These are phyloP conservation scores for Flagelloscypha sp. DNA, from an alignment of 768 basidiomycete genomes.

Conservation along the genomic window DNA sequence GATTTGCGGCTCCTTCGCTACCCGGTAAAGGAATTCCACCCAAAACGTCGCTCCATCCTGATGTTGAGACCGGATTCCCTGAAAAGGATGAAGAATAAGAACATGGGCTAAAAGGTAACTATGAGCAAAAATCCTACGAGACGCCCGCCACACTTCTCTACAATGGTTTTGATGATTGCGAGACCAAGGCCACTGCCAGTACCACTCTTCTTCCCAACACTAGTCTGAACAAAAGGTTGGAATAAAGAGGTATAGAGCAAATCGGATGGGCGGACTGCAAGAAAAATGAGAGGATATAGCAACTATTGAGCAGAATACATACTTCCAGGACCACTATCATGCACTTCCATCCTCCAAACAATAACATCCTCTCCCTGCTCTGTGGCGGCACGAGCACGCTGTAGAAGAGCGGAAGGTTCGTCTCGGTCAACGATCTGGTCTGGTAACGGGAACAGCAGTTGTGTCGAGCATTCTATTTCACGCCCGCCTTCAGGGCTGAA, in stretches of 20 bases:
- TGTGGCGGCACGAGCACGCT: no score
- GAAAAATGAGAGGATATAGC: background rate
- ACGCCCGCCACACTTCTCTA: constrained; percentile 31
- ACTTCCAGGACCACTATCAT: constrained; percentile 9
- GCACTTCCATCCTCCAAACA: constrained; percentile 5
- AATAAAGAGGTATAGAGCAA: constrained; percentile 17
- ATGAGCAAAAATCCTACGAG: constrained; percentile 14
- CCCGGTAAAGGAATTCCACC: constrained; percentile 20
- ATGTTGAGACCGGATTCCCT: constrained; percentile 20
- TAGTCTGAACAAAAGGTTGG: constrained; percentile 25
- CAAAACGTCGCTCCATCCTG: constrained; percentile 36
- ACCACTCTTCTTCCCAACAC: constrained; percentile 29
- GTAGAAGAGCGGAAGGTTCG: no score
- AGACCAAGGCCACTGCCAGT: constrained; percentile 37
- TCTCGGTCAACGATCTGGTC: no score
- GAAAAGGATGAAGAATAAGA: background rate
- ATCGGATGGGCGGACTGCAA: constrained; percentile 15
- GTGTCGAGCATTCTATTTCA: no score
- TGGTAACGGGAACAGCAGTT: no score
- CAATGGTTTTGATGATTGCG: constrained; percentile 35
- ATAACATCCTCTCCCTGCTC: constrained; percentile 4
- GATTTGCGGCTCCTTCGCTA: constrained; percentile 6
- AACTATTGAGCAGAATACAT: background rate
- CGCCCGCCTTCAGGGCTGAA: no score
- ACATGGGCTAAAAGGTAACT: background rate